Base-by-base conservation (phyloP, 805 yeast species). In the Barnettozyma populi region DNA sequence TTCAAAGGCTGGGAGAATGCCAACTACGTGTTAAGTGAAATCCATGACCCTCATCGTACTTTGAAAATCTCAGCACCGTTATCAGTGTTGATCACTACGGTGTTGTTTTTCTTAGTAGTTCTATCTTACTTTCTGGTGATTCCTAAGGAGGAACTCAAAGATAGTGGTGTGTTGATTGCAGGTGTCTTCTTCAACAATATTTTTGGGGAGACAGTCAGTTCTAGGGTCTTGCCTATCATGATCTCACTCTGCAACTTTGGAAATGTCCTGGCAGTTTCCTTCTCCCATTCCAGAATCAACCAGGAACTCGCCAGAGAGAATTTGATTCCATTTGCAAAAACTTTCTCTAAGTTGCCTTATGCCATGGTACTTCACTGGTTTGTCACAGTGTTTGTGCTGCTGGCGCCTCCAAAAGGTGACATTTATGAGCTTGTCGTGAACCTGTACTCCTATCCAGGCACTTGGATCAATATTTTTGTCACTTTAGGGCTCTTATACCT, bases 1-100 rank as follows among this genome's bases (percentile, higher is more conserved):
- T 81, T 79, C 62, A 76, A 80, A 50, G 87, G 87, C 5, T 81
- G 86, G 86, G 86, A 82, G 53, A 81, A 81, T 53, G 82, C 82
- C 38, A 82, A 82, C 57, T 75, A 79, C 53, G 87, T 81, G 1
- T 63, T 81, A 44, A 73, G 75, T 50, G 86, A 81, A 54, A 73
- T 81, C 38, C 68, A 70, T 16, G 70, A 80, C 52, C 87, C 87
- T 0, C 71, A 72, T 38, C 70, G 72, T 29, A 80, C 83, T 0
- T 68, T 80, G 46, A 73, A 75, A n/a, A 65, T 76, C 4, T 82
- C 84, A 0, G 86, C 86, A 1, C 81, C 86, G 0, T 57, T 75
- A 18, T 81, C 86, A 4, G 79, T 81, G 11, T 54, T 72, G 1
- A 54, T 74, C 14, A 78, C 80, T 11, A 77, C 83, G 10, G 52